Conservation (phyloP, 768 basidiomycete species). For the Macrolepiota albuminosa region DNA sequence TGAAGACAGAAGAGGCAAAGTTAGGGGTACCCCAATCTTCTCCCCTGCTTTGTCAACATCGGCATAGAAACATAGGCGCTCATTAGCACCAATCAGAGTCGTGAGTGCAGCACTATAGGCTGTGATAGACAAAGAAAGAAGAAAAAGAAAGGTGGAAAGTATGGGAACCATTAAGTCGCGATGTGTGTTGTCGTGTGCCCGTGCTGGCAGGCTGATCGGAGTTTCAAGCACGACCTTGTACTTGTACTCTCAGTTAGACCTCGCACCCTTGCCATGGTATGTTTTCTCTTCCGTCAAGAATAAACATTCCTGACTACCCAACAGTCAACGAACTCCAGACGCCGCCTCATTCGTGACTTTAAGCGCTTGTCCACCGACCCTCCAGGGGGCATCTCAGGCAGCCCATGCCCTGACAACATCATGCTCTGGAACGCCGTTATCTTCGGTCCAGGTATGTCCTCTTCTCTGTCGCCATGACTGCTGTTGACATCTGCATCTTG, state of each 20-base stretch:
- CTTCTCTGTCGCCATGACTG: background rate
- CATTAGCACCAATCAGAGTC: slow-evolving; percentile 72
- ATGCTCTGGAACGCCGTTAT: slow-evolving; percentile 99
- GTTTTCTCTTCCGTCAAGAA: background rate
- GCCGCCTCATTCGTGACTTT: slow-evolving; percentile 97
- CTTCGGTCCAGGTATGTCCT: slow-evolving; percentile 85
- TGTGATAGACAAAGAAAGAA: slow-evolving; percentile 31
- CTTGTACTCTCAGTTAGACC: background rate
- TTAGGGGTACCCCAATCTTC: slow-evolving; percentile 73
- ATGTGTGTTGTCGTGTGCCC: background rate
- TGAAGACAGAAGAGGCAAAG: background rate
- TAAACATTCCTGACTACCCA: background rate
- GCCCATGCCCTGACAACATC: slow-evolving; percentile 96
- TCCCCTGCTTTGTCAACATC: slow-evolving; percentile 95
- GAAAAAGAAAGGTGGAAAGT: slow-evolving; percentile 24
- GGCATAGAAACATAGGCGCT: slow-evolving; percentile 89
- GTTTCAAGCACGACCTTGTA: slow-evolving; percentile 7
- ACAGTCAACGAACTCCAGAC: slow-evolving; percentile 92
- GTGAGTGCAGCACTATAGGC: slow-evolving; percentile 67
- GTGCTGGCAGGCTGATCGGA: slow-evolving; percentile 16
- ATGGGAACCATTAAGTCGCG: slow-evolving; percentile 6
- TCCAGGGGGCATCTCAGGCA: slow-evolving; percentile 93
- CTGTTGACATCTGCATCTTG: slow-evolving; percentile 3
- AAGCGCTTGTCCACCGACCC: slow-evolving; percentile 93
- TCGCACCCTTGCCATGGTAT: slow-evolving; percentile 4